A percentile compares a stretch with the other conserved stretches of the same genome.
Conservation (phyloP, 805 yeast genomes). For the Isabelozyma gotoi region DNA sequence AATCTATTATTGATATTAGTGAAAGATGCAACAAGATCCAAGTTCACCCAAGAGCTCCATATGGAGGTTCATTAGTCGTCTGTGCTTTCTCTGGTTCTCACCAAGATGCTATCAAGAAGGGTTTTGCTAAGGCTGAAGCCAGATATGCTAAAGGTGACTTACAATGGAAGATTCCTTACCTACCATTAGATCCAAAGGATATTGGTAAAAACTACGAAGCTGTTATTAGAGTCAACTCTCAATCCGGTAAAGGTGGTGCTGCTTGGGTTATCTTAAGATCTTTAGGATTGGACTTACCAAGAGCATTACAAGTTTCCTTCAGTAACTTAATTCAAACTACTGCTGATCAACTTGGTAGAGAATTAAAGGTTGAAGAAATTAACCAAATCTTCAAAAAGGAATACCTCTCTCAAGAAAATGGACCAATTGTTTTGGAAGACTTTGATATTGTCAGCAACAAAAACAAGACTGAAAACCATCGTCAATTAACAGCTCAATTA, state of each 20-base stretch:
- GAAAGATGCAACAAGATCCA: constrained; percentile 80
- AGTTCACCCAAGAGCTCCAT: constrained; percentile 73
- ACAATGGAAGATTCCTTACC: constrained; percentile 69
- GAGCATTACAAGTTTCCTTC: constrained; percentile 67
- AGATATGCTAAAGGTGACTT: constrained; percentile 31
- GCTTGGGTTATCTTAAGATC: constrained; percentile 77
- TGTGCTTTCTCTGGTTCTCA: constrained; percentile 77
- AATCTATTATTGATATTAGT: constrained; percentile 62
- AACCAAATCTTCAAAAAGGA: constrained; percentile 52
- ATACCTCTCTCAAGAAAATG: constrained; percentile 44
- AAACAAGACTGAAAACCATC: constrained; percentile 25
- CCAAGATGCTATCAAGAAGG: constrained; percentile 71
- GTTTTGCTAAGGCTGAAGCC: constrained; percentile 54
- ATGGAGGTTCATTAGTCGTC: constrained; percentile 76
- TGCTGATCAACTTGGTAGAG: constrained; percentile 70
- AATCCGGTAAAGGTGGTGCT: constrained; percentile 88
- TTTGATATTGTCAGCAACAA: constrained; percentile 44
- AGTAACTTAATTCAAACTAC: constrained; percentile 60
- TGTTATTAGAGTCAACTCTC: constrained; percentile 79
- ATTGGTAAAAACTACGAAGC: constrained; percentile 82
- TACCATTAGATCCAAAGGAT: constrained; percentile 80
- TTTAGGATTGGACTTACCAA: constrained; percentile 71
- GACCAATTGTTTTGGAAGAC: constrained; percentile 37
- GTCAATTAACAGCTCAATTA: constrained; percentile 48
- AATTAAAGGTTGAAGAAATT: constrained; percentile 67